Conservation (phyloP, 768 basidiomycete genomes). For the Tubosaeta brunneosetosa region DNA sequence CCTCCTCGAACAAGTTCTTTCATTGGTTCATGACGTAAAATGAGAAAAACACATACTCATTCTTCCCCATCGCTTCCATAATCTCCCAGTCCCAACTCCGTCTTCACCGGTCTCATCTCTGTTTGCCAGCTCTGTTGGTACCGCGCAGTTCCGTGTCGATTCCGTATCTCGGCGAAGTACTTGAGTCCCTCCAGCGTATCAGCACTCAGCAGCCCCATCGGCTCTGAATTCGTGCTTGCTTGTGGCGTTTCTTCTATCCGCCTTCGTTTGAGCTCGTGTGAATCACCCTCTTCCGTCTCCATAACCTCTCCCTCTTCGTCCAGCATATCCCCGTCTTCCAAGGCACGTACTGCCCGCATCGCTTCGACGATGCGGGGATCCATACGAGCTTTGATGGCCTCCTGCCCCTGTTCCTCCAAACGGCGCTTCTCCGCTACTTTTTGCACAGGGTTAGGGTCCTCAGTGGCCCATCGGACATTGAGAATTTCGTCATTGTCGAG, state of each 20-base stretch:
- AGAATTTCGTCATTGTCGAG: conserved; percentile 96
- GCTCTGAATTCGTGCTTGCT: conserved; percentile 27
- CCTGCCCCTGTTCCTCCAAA: conserved; percentile 78
- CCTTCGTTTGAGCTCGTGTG: conserved; percentile 35
- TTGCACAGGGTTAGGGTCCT: conserved; percentile 92
- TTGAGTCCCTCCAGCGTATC: conserved; percentile 88
- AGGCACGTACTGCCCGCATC: conserved; percentile 75
- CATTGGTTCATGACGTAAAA: background rate
- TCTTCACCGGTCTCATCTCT: conserved; percentile 28
- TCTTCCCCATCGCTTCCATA: conserved; percentile 78
- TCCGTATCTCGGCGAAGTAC: conserved; percentile 85
- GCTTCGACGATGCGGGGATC: conserved; percentile 89
- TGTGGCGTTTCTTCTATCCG: conserved; percentile 27
- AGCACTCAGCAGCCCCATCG: conserved; percentile 64
- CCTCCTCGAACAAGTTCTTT: background rate
- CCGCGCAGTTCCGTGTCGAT: conserved; percentile 45
- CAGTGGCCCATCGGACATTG: conserved; percentile 98
- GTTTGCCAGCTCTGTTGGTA: conserved; percentile 10
- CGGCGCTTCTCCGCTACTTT: conserved; percentile 83
- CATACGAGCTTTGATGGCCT: conserved; percentile 80
- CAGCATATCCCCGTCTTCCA: conserved; percentile 71
- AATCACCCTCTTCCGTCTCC: conserved; percentile 33
- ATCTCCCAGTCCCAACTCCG: conserved; percentile 60
- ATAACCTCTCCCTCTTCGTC: conserved; percentile 35
- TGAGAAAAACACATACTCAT: conserved; percentile 13